A percentile compares a stretch with the other conserved stretches of the same genome.
Evolutionary conservation across 805 yeast genomes (phyloP).

Genomic region (Teunomyces cretensis): DNA sequence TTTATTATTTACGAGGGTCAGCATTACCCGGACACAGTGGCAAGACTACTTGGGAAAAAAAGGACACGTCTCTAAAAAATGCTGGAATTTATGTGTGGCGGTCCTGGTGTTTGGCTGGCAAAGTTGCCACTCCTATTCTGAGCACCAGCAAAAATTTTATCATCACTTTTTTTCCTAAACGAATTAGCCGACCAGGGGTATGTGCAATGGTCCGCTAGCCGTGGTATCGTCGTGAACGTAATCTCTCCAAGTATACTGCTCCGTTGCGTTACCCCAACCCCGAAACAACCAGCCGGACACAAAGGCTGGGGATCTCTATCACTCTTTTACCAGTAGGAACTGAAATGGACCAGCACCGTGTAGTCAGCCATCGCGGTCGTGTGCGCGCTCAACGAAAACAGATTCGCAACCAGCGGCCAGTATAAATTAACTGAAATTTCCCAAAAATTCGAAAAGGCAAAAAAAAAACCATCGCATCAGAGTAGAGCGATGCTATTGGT

Average conservation of each 20-base stretch:
- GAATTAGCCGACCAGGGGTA: neutral
- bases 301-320: neutral
- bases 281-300: neutral
- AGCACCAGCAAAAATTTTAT: neutral
- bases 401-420: slow-evolving; percentile 5
- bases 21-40: slow-evolving; percentile 4
- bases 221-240: neutral
- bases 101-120: slow-evolving; percentile 1
- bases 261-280: too few species aligned
- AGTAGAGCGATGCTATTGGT: slow-evolving; percentile 10
- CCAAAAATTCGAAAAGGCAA: slow-evolving; percentile 4
- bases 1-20: neutral
- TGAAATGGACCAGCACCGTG: slow-evolving; percentile 2
- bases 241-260: too few species aligned
- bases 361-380: slow-evolving; percentile 5
- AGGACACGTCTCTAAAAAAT: slow-evolving; percentile 3
- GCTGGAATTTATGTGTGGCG: neutral
- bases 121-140: slow-evolving; percentile 3
- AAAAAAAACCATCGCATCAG: slow-evolving; percentile 3
- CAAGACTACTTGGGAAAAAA: neutral
- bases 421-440: slow-evolving; percentile 11
- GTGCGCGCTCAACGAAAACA: slow-evolving; percentile 8
- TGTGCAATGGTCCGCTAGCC: neutral
- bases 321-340: neutral
- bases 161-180: slow-evolving; percentile 1